phyloP scores from a whole-genome alignment of 106 monocot genomes.

The Platanthera zijinensis region DNA sequence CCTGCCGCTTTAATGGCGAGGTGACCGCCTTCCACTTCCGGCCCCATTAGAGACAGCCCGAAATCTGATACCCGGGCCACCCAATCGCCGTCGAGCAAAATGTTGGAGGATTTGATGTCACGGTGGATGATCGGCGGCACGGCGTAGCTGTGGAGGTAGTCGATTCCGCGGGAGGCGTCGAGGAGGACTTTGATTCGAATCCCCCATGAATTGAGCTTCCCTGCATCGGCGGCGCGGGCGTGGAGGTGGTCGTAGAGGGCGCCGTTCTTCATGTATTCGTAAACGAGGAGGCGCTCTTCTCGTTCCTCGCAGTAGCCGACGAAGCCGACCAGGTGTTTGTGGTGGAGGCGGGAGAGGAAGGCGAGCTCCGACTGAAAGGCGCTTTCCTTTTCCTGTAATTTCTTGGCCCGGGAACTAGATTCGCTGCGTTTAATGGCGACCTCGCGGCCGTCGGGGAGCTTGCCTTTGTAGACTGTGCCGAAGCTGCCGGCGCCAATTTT shows the following conservation, averaged over 20 bases:
- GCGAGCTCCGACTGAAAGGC: conserved; percentile 45
- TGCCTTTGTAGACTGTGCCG: conserved; percentile 24
- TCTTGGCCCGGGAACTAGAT: neutral
- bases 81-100: conserved; percentile 48
- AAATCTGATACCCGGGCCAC: conserved; percentile 52
- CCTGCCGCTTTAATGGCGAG: conserved; percentile 31
- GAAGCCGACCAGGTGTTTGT: conserved; percentile 52
- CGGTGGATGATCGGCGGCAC: conserved; percentile 61
- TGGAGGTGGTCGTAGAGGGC: conserved; percentile 52
- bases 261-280: conserved; percentile 66
- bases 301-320: conserved; percentile 43
- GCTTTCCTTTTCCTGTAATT: conserved; percentile 34
- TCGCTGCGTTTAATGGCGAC: conserved; percentile 28
- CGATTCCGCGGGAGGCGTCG: conserved; percentile 47
- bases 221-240: neutral
- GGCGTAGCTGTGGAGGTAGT: conserved; percentile 59
- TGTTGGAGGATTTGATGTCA: conserved; percentile 71
- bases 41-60: conserved; percentile 41
- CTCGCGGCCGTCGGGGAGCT: conserved; percentile 22
- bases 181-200: conserved; percentile 44
- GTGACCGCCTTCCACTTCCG: conserved; percentile 13
- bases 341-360: conserved; percentile 49
- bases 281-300: conserved; percentile 52
- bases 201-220: conserved; percentile 31
- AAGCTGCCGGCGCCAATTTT: conserved; percentile 29